Percentiles rank a stretch among this genome's conserved stretches.
phyloP scores from a whole-genome alignment of 2,329 filamentous ascomycete species.

The Claviceps pusilla region DNA sequence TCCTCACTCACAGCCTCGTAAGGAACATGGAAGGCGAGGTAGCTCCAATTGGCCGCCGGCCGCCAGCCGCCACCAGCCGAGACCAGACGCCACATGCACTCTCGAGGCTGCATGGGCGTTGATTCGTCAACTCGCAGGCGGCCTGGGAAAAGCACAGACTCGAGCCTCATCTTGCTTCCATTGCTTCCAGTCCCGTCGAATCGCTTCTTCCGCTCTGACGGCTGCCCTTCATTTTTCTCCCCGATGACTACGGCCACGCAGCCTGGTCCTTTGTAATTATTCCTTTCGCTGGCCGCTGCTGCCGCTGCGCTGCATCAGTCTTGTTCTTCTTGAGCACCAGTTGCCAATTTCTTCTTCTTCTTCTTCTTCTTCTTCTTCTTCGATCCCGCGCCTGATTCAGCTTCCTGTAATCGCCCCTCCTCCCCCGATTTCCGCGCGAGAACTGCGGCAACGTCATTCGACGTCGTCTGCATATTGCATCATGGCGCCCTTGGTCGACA shows the following conservation, averaged over 20 bases:
- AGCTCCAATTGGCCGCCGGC: too few species aligned
- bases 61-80: too few species aligned
- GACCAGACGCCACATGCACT: too few species aligned
- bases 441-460: background rate
- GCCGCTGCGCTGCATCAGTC: background rate
- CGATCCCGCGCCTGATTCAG: background rate
- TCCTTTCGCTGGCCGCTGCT: background rate
- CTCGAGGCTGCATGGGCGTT: background rate
- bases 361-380: background rate
- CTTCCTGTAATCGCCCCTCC: background rate
- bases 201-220: background rate
- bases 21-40: background rate
- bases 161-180: background rate
- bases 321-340: background rate
- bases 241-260: constrained; percentile 3
- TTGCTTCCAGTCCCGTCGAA: background rate
- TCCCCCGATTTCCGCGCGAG: background rate
- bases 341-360: background rate
- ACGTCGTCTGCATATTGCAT: constrained; percentile 3
- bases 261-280: background rate
- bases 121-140: background rate
- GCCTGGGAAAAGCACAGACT: background rate
- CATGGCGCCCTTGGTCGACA: constrained; percentile 79
- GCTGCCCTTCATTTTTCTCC: background rate
- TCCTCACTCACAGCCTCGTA: background rate